Evolutionary conservation across 192 early-diverging fungal genomes (phyloP), one percentile per base, ranked within the genome.

Genomic region (Neocallimastix lanati): DNA sequence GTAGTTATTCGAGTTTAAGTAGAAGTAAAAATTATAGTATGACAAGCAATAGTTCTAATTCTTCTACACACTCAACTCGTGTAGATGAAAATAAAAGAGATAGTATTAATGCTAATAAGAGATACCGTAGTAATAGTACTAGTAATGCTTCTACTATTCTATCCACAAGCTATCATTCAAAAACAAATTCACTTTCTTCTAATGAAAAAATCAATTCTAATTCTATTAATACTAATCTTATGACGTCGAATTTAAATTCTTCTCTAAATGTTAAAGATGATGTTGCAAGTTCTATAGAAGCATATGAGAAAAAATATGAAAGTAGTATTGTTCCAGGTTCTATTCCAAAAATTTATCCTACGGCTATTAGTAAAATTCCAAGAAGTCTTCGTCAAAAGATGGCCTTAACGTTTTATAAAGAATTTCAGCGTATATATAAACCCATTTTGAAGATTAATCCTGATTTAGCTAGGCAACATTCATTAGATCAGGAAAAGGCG

Each of bases 401-500:
- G 50, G 50, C 50, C 1, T n/a, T 67, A 67, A 67, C 50, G 0
- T 67, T 67, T 67, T 67, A n/a, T 67, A 67, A 67, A 11, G 50
- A 67, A 67, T 67, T 67, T n/a, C 50, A 67, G n/a, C 16, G 50
- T 21, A 67, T 67, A 27, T 67, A 67, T n/a, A 25, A 67, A 67
- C 50, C 50, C 11, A 67, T 67, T 25, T n/a, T 67, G 4, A 67
- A n/a, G 9, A 67, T 67, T 4, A 67, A 67, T 67, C 50, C 50
- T 9, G 50, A 67, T 67, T 67, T 67, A n/a, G 50, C 50, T 9
- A 67, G 50, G n/a, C 50, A 67, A 67, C 50, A 67, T 9, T 67
- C 50, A 25, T 11, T 67, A 27, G 50, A 67, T 67, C 84, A 86
- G 58, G 85, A 86, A 78, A 28, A 28, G 14, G 25, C 78, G 7